phyloP scores from a whole-genome alignment of 2,329 filamentous ascomycete genomes.

The Pestalotiopsis fici region DNA sequence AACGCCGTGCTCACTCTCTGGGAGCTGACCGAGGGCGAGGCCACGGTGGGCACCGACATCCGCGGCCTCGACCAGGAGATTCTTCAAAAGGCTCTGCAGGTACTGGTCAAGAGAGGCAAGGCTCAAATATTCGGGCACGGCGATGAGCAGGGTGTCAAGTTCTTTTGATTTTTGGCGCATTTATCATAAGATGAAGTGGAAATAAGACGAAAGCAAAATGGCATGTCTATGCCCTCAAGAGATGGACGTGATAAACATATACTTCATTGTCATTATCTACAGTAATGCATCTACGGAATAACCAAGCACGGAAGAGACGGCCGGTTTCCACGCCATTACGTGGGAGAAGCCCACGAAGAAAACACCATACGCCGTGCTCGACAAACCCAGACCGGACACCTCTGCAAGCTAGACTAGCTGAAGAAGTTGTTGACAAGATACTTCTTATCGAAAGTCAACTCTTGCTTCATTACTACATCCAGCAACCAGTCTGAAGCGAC shows the following conservation, averaged over 20 bases:
- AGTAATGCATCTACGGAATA: neutral
- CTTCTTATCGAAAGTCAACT: slow-evolving; percentile 66
- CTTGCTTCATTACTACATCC: slow-evolving; percentile 85
- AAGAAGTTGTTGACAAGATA: slow-evolving; percentile 57
- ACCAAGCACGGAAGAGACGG: neutral
- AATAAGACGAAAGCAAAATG: neutral
- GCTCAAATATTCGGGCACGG: slow-evolving; percentile 92
- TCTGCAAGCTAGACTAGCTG: slow-evolving; percentile 14
- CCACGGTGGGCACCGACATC: slow-evolving; percentile 70
- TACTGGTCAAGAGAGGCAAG: slow-evolving; percentile 86
- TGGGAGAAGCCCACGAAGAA: neutral
- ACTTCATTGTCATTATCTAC: neutral
- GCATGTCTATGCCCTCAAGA: neutral
- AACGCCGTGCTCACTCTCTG: slow-evolving; percentile 89
- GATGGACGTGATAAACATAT: neutral
- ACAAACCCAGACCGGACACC: neutral
- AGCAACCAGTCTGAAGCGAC: slow-evolving; percentile 89
- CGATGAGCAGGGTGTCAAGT: slow-evolving; percentile 90
- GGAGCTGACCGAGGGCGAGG: slow-evolving; percentile 87
- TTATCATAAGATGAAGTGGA: neutral
- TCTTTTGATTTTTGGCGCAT: slow-evolving; percentile 72
- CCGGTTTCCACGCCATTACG: neutral
- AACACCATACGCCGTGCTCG: slow-evolving; percentile 4
- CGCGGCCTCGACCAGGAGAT: slow-evolving; percentile 85
- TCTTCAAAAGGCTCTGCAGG: slow-evolving; percentile 74